Conservation (phyloP, 176 grass and related monocot species). For the Ampelocalamus luodianensis region DNA sequence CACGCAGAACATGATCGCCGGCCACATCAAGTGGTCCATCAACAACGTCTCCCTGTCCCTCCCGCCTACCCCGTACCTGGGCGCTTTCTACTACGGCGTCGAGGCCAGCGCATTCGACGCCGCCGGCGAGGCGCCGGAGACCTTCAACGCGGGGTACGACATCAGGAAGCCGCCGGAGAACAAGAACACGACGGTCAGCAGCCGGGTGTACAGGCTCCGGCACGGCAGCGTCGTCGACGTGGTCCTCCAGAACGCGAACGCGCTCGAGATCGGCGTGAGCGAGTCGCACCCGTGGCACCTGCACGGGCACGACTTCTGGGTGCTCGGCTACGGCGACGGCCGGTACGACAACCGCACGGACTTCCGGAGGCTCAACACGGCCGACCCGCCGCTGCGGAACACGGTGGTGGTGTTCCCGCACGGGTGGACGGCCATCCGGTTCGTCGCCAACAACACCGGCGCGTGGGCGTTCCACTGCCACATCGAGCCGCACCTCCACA, state of each 20-base stretch:
- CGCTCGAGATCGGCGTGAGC: constrained; percentile 37
- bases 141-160: neutral
- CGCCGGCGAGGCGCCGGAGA: neutral
- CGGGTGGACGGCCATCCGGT: constrained; percentile 72
- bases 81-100: constrained; percentile 19
- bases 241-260: constrained; percentile 83
- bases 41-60: constrained; percentile 45
- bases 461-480: constrained; percentile 94
- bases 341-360: constrained; percentile 27
- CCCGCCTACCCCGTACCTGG: constrained; percentile 46
- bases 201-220: constrained; percentile 25
- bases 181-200: neutral
- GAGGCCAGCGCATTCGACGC: constrained; percentile 29
- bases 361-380: constrained; percentile 46
- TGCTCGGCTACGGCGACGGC: constrained; percentile 77
- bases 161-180: neutral
- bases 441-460: constrained; percentile 72
- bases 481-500: constrained; percentile 78
- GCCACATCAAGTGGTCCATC: constrained; percentile 35
- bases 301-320: constrained; percentile 90
- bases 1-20: constrained; percentile 6
- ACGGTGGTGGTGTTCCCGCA: constrained; percentile 72
- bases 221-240: constrained; percentile 56
- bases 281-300: constrained; percentile 88
- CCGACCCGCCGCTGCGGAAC: constrained; percentile 77